A percentile compares a stretch with the other conserved stretches of the same genome.
Evolutionary conservation across 2,329 filamentous ascomycete species (phyloP).

Genomic region (Chalara sp.): DNA sequence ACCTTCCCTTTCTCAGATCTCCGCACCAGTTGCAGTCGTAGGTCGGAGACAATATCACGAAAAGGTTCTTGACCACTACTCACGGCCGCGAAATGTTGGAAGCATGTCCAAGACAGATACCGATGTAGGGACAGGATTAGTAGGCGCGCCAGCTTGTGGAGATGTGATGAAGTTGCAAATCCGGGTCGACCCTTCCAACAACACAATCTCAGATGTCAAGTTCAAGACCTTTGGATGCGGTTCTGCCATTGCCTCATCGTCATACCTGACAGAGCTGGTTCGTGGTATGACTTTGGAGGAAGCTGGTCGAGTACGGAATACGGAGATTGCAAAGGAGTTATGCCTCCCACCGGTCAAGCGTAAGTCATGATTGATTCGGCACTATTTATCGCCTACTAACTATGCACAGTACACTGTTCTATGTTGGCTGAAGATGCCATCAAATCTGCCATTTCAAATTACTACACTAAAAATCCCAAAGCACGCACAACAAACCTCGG

Average conservation of each 20-base stretch:
- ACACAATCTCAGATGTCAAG: conserved; percentile 89
- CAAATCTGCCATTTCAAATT: conserved; percentile 85
- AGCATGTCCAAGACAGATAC: conserved; percentile 71
- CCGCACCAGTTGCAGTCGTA: conserved; percentile 17
- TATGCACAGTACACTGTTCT: conserved; percentile 68
- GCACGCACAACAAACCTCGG: conserved; percentile 68
- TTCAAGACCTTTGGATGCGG: conserved; percentile 98
- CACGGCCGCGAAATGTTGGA: conserved; percentile 70
- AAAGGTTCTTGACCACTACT: conserved; percentile 72
- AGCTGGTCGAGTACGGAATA: conserved; percentile 88
- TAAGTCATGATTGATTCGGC: conserved; percentile 32
- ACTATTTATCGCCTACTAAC: too few relatives aligned
- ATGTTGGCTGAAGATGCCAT: conserved; percentile 92
- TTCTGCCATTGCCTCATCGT: conserved; percentile 88
- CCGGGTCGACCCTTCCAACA: conserved; percentile 78
- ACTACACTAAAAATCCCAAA: conserved; percentile 84
- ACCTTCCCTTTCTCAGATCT: conserved; percentile 15
- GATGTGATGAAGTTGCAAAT: conserved; percentile 95
- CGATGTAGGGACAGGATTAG: conserved; percentile 86
- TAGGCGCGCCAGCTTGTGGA: conserved; percentile 83
- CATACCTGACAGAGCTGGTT: conserved; percentile 91
- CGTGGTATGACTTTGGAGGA: conserved; percentile 95
- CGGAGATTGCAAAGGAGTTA: conserved; percentile 95
- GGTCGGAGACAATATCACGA: conserved; percentile 28
- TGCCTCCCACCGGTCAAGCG: conserved; percentile 83